Evolutionary conservation across 2,329 filamentous ascomycete species (phyloP), one percentile per base, ranked within the genome.

Genomic region (Aureobasidium subglaciale): DNA sequence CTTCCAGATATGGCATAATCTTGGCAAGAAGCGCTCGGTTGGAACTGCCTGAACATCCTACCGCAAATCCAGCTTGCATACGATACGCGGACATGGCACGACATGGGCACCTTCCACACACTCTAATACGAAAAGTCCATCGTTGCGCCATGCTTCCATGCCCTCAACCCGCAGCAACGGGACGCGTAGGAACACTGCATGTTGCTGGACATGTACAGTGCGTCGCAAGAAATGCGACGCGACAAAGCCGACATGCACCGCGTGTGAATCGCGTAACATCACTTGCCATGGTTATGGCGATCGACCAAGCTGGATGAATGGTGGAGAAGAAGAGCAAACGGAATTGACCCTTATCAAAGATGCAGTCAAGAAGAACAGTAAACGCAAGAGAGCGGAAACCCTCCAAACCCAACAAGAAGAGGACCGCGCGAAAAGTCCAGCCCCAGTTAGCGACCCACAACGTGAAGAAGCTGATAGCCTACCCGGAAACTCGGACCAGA

Each of bases 211-310:
- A 2, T 58, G 56, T 25, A 58, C 37, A 43, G 27, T 58, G 2
- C 40, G 56, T 20, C 56, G 56, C 11, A 58, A 58, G 24, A 55
- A 55, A 27, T 58, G 56, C 43, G 56, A 58, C n/a, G 56, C 20
- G 4, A 18, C 35, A 1, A 27, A 42, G 10, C 56, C 56, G 16
- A 22, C 24, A 5, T 58, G 56, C 13, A 5, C 10, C 9, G 42
- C 22, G 16, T 58, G 56, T 25, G 20, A 15, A 8, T 42, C 50
- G 11, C 49, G 49, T 22, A 40, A 24, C 8, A 42, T 58, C 16
- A 24, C 56, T 10, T 58, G 56, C n/a, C 42, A 58, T 42, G 56
- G 56, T 18, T 58, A 49, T 37, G 50, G 35, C 2, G 41, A 55
- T 5, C 16, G 35, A 20, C 56, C 56, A 2, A 20, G 24, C 2